Conservation (phyloP, 805 yeast genomes). For the Cyberlindnera misumaiensis region DNA sequence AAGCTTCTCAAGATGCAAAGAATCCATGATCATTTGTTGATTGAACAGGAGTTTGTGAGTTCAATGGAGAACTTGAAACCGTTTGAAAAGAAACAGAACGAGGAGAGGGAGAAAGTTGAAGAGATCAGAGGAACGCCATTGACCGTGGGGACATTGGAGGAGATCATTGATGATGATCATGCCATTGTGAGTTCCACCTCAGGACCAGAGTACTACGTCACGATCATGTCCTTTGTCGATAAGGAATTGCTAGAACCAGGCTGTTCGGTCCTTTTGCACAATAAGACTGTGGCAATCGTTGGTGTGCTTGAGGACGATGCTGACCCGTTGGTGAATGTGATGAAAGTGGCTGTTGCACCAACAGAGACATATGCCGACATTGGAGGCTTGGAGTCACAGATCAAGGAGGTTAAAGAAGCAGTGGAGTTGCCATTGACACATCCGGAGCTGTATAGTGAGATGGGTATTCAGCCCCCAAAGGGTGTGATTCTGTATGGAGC, state of each 20-base stretch:
- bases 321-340: slow-evolving; percentile 95
- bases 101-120: slow-evolving; percentile 91
- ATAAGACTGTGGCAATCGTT: slow-evolving; percentile 92
- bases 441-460: slow-evolving; percentile 94
- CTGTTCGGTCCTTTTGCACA: slow-evolving; percentile 90
- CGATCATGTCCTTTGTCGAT: slow-evolving; percentile 93
- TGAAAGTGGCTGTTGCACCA: slow-evolving; percentile 97
- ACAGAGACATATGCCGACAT: slow-evolving; percentile 94
- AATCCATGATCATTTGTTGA: slow-evolving; percentile 88
- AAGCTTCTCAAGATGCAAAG: slow-evolving; percentile 89
- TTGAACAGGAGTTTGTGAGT: slow-evolving; percentile 94
- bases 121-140: slow-evolving; percentile 95
- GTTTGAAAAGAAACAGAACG: slow-evolving; percentile 92
- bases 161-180: slow-evolving; percentile 96
- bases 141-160: slow-evolving; percentile 94
- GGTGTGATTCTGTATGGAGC: slow-evolving; percentile 97
- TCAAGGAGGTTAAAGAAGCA: slow-evolving; percentile 96
- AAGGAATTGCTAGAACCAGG: slow-evolving; percentile 95
- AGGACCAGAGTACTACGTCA: slow-evolving; percentile 96
- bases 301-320: slow-evolving; percentile 98
- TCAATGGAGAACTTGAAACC: slow-evolving; percentile 94
- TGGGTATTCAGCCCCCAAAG: slow-evolving; percentile 98
- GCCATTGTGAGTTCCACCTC: slow-evolving; percentile 95
- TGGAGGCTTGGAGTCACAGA: slow-evolving; percentile 93
- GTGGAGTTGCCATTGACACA: slow-evolving; percentile 84